Percentiles rank a stretch among this genome's conserved stretches.
Conservation (phyloP, 495 filamentous ascomycete species). For the Penicillium paradoxum region DNA sequence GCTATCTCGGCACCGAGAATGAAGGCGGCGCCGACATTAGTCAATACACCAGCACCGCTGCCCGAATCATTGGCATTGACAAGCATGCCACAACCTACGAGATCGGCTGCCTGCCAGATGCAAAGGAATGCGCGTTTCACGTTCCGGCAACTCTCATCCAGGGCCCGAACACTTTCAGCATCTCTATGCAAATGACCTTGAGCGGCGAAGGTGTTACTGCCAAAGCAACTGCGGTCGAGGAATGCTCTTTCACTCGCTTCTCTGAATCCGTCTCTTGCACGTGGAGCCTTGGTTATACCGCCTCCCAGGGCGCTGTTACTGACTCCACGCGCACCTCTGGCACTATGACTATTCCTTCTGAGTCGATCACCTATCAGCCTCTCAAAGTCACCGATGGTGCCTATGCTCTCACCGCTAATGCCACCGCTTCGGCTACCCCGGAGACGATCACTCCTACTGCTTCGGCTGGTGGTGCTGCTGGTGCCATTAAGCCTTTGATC, state of each 20-base stretch:
- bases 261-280: conserved; percentile 12
- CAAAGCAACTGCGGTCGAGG: background rate
- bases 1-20: background rate
- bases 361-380: background rate
- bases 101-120: conserved; percentile 18
- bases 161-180: conserved; percentile 14
- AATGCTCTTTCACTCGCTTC: conserved; percentile 11
- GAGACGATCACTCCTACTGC: conserved; percentile 6
- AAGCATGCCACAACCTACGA: conserved; percentile 24
- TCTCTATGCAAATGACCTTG: background rate
- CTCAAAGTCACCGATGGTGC: conserved; percentile 12
- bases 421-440: background rate
- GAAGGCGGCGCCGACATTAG: background rate
- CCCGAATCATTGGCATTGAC: conserved; percentile 22
- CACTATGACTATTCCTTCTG: background rate
- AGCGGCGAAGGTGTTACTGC: background rate
- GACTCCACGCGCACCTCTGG: background rate
- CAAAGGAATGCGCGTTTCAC: conserved; percentile 17
- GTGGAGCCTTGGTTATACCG: background rate
- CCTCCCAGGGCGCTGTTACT: background rate
- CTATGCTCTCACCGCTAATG: background rate
- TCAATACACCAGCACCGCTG: conserved; percentile 17
- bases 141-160: conserved; percentile 24
- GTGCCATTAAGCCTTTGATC: conserved; percentile 7
- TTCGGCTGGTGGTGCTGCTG: conserved; percentile 7